A percentile compares a stretch with the other conserved stretches of the same genome.
These are phyloP conservation scores for Sisymbrium altissimum DNA, from an alignment of 345 rosid species.

Conservation along the genomic window DNA sequence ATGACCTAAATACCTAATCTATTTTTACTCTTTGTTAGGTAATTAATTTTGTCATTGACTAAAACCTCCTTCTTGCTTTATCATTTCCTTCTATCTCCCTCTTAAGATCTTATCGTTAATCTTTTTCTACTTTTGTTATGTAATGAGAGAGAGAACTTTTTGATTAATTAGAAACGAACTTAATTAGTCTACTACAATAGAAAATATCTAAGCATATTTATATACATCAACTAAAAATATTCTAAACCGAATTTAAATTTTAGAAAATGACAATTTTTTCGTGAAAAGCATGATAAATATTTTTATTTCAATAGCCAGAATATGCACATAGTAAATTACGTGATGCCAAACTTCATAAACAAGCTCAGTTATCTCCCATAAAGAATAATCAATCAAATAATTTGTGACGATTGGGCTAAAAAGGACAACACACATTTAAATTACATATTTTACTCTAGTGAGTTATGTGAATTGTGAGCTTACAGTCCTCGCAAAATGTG, in stretches of 20 bases:
- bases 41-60: conserved; percentile 6
- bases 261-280: neutral
- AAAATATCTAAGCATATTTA: too few relatives aligned
- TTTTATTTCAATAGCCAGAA: neutral
- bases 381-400: too few relatives aligned
- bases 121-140: neutral
- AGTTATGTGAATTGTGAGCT: too few relatives aligned
- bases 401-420: too few relatives aligned
- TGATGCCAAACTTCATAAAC: too few relatives aligned
- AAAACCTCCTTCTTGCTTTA: neutral
- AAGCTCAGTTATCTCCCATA: too few relatives aligned
- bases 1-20: neutral
- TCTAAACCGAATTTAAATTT: neutral
- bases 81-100: neutral
- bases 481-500: too few relatives aligned
- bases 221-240: neutral
- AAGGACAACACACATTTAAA: too few relatives aligned
- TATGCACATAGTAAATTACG: too few relatives aligned
- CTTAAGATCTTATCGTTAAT: conserved; percentile 1
- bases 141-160: too few relatives aligned
- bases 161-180: neutral
- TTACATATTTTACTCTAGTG: too few relatives aligned
- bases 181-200: too few relatives aligned
- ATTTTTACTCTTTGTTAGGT: neutral
- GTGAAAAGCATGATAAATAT: neutral